Percentiles rank a stretch among this genome's conserved stretches.
These are phyloP conservation scores for Rhodotorula graminis DNA, from an alignment of 768 basidiomycete genomes.

Conservation along the genomic window DNA sequence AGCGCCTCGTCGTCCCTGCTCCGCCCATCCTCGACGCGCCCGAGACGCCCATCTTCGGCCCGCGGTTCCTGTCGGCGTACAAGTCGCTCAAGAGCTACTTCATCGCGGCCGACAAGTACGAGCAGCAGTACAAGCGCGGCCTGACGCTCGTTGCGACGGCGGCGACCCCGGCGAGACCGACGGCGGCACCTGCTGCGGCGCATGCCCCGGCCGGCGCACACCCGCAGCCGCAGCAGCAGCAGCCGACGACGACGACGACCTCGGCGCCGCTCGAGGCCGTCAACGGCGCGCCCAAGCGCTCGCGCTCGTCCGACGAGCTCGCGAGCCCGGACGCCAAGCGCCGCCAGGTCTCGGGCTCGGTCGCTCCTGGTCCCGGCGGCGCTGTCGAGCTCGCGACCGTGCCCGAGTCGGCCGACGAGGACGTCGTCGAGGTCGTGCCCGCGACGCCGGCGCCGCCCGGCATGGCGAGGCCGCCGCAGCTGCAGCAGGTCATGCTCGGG, in stretches of 20 bases:
- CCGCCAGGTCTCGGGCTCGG: no score
- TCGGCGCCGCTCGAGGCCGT: not conserved
- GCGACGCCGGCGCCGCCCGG: not conserved
- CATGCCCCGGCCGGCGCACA: not conserved
- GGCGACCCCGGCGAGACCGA: not conserved
- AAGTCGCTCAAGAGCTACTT: constrained; percentile 30
- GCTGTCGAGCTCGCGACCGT: constrained; percentile 13
- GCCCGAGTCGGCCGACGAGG: not conserved
- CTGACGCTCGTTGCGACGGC: constrained; percentile 2
- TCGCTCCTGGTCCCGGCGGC: no score
- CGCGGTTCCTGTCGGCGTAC: constrained; percentile 13
- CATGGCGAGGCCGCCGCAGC: not conserved
- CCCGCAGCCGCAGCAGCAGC: not conserved
- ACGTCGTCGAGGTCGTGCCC: constrained; percentile 17
- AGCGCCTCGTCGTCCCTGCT: not conserved
- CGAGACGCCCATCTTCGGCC: constrained; percentile 6
- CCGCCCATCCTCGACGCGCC: constrained; percentile 26
- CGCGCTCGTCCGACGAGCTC: not conserved
- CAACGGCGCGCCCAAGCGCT: not conserved
- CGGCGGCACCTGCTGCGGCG: not conserved
- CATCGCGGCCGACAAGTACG: constrained; percentile 24
- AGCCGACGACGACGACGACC: not conserved
- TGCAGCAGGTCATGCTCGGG: not conserved
- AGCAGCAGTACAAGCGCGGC: constrained; percentile 17
- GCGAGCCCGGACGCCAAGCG: no score